Evolutionary conservation across 192 early-diverging fungal species (phyloP).

Genomic region (Fimicolochytrium jonesii): DNA sequence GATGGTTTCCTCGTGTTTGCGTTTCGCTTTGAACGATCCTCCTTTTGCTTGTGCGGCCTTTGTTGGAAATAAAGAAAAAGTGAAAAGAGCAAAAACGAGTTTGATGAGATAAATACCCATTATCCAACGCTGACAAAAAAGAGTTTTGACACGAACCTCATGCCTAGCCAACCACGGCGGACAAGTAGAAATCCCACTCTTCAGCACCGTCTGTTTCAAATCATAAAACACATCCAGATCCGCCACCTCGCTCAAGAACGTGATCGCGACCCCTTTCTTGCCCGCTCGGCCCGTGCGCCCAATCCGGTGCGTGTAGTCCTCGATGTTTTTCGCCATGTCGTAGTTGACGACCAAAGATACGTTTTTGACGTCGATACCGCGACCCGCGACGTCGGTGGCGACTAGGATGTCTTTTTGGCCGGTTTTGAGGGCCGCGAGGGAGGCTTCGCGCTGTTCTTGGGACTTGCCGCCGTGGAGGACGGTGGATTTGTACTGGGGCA

Average conservation of each 20-base stretch:
- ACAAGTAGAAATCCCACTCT: conserved; percentile 70
- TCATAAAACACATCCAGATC: conserved; percentile 91
- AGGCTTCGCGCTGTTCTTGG: conserved; percentile 93
- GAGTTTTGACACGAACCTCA: conserved; percentile 24
- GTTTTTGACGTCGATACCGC: conserved; percentile 98
- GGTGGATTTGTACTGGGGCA: conserved; percentile 55
- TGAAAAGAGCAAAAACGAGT: neutral
- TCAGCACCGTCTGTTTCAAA: conserved; percentile 67
- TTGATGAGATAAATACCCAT: neutral
- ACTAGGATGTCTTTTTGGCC: conserved; percentile 85
- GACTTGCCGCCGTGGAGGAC: conserved; percentile 94
- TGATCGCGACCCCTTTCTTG: conserved; percentile 79
- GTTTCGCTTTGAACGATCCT: conserved; percentile 53
- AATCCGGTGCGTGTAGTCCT: conserved; percentile 98
- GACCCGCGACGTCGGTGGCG: conserved; percentile 97
- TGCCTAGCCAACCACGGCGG: conserved; percentile 85
- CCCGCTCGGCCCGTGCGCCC: conserved; percentile 99
- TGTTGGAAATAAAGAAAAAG: neutral
- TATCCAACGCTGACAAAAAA: neutral
- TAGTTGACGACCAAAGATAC: conserved; percentile 95
- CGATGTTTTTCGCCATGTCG: conserved; percentile 98
- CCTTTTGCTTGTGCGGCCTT: conserved; percentile 78
- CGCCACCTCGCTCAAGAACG: conserved; percentile 73
- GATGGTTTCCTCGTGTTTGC: conserved; percentile 42
- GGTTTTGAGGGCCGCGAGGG: conserved; percentile 74